Conservation (phyloP, 1,139 yeast species). For the Sugiyamaella pinicola region DNA sequence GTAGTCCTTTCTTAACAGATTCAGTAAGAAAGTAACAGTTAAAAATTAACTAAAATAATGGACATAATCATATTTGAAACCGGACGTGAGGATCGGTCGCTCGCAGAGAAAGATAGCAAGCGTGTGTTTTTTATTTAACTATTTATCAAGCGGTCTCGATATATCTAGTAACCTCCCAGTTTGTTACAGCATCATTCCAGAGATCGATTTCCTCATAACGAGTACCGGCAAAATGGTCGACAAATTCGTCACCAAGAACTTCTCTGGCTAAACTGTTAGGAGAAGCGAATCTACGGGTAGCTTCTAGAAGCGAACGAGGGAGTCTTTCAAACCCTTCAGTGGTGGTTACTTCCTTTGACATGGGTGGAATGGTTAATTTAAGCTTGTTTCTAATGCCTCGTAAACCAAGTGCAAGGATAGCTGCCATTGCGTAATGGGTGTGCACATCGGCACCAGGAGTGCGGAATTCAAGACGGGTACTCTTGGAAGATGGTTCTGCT, state of each 20-base stretch:
- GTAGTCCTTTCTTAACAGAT: too few species aligned
- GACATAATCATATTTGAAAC: too few species aligned
- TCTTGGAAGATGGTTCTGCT: conserved; percentile 36
- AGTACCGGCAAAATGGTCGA: conserved; percentile 44
- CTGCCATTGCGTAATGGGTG: conserved; percentile 44
- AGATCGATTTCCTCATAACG: conserved; percentile 39
- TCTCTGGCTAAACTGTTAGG: conserved; percentile 40
- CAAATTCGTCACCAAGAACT: conserved; percentile 43
- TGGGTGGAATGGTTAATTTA: conserved; percentile 38
- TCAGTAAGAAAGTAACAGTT: too few species aligned
- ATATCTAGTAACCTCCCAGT: conserved; percentile 44
- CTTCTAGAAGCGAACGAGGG: conserved; percentile 38
- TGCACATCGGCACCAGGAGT: conserved; percentile 46
- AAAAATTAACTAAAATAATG: too few species aligned
- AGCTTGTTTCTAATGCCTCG: conserved; percentile 40
- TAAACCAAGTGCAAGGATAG: conserved; percentile 42
- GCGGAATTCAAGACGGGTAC: conserved; percentile 43
- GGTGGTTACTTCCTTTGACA: conserved; percentile 32
- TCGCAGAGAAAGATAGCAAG: background rate
- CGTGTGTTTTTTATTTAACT: background rate
- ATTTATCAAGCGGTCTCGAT: conserved; percentile 39
- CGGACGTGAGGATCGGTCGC: background rate
- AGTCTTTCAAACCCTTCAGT: conserved; percentile 33
- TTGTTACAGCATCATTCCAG: conserved; percentile 44
- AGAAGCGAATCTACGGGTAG: conserved; percentile 38